Evolutionary conservation across 164 flowering plant genomes (phyloP), one percentile per base, ranked within the genome.

Genomic region (Vitis vinifera): DNA sequence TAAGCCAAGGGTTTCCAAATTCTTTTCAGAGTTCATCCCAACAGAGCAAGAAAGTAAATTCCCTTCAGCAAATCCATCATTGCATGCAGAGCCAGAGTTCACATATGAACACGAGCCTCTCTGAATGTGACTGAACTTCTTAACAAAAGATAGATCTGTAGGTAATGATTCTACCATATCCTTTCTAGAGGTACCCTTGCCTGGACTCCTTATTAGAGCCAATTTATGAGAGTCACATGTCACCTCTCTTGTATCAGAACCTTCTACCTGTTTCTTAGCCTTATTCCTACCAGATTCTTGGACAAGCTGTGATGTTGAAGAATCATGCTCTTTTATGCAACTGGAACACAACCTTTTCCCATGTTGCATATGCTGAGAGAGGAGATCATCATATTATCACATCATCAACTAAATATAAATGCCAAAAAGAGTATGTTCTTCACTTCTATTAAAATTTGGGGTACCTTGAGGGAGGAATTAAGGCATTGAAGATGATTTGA

Each of bases 21-120:
- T 55, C 58, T 52, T 67, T 53, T 7, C 63, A 63, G 72, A 19
- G 17, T 59, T 37, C n/a, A 27, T 37, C 9, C 44, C 65, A 52
- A 49, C 48, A 48, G 62, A 60, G 9, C 52, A 65, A 63, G 75
- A 62, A 53, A 48, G 16, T 59, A 71, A 69, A 57, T 52, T 71
- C 19, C 51, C 69, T 51, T 65, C 70, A 65, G 60, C 29, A 53
- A 16, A 56, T 23, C 15, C 49, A 58, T 48, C 62, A 65, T 69
- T 62, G 69, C 53, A 14, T 8, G 53, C 55, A 31, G 60, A 16
- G 16, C 56, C 61, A 51, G 49, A 23, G 27, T 50, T 50, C 57
- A 17, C 27, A 64, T 29, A 10, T 58, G 71, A 58, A 65, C 50
- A 65, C 13, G 65, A 68, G 56, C 51, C 65, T 4, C 60, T 17